These are phyloP conservation scores for Aspergillus wentii DNA, from an alignment of 495 filamentous ascomycete species.

Conservation along the genomic window DNA sequence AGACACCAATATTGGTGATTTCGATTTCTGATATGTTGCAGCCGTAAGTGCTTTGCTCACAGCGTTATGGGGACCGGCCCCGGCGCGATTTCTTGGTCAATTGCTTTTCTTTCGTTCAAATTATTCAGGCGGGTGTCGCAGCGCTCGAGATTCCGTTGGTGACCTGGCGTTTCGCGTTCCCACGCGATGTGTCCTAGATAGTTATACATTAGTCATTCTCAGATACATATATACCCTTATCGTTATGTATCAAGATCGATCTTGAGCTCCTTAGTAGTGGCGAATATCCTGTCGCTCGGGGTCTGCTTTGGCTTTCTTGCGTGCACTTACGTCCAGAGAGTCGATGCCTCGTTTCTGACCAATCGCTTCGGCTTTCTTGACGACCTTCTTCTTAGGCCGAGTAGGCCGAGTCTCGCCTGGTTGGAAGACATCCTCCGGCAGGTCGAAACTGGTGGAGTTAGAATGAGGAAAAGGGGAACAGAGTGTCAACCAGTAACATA, in stretches of 20 bases:
- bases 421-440: constrained; percentile 86
- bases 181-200: constrained; percentile 26
- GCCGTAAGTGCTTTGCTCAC: constrained; percentile 8
- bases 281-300: constrained; percentile 19
- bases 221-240: constrained; percentile 14
- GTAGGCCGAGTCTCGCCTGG: constrained; percentile 68
- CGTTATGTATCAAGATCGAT: constrained; percentile 14
- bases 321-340: constrained; percentile 44
- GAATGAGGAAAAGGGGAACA: not conserved
- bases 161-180: constrained; percentile 35
- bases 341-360: constrained; percentile 40
- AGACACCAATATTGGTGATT: constrained; percentile 11
- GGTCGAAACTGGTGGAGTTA: constrained; percentile 58
- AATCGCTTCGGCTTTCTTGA: constrained; percentile 34
- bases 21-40: constrained; percentile 2
- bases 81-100: constrained; percentile 11
- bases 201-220: constrained; percentile 31
- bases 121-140: constrained; percentile 32
- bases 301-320: constrained; percentile 20
- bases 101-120: not conserved
- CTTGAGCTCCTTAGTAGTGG: too few species aligned
- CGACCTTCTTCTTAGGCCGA: constrained; percentile 58
- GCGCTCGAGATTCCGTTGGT: constrained; percentile 24
- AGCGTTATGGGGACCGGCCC: constrained; percentile 31
- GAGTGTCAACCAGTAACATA: constrained; percentile 47